phyloP scores from a whole-genome alignment of 2,329 filamentous ascomycete genomes.

The Dissoconium aciculare region DNA sequence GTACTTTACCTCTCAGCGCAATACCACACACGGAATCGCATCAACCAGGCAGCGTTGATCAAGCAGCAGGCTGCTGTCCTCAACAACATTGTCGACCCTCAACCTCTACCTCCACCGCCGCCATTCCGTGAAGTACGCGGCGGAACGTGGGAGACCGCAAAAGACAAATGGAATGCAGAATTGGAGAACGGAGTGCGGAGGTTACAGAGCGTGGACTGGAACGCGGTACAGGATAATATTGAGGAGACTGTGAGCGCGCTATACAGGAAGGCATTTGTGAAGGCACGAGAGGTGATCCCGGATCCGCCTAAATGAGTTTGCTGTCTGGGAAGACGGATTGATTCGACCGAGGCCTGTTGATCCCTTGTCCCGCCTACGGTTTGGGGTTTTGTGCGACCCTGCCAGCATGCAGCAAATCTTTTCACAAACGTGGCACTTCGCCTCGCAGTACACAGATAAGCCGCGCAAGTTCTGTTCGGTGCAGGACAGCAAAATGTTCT shows the following conservation, averaged over 20 bases:
- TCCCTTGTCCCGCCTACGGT: too few species aligned
- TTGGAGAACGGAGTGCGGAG: constrained; percentile 30
- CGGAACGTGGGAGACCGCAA: constrained; percentile 32
- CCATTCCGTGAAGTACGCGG: constrained; percentile 25
- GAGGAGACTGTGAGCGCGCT: constrained; percentile 28
- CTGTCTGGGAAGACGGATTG: too few species aligned
- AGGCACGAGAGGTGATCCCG: constrained; percentile 10
- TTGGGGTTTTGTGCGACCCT: too few species aligned
- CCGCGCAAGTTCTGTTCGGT: too few species aligned
- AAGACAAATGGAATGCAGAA: constrained; percentile 36
- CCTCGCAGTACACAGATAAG: too few species aligned
- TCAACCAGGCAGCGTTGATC: constrained; percentile 31
- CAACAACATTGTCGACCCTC: constrained; percentile 30
- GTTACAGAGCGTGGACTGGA: constrained; percentile 33
- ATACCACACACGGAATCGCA: constrained; percentile 34
- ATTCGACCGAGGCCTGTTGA: too few species aligned
- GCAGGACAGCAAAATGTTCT: too few species aligned
- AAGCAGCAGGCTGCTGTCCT: constrained; percentile 33
- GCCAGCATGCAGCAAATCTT: too few species aligned
- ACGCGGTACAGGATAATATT: constrained; percentile 22
- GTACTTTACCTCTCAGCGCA: constrained; percentile 26
- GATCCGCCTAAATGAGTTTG: too few species aligned
- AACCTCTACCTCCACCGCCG: constrained; percentile 26
- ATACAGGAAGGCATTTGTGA: constrained; percentile 20
- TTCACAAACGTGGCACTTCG: too few species aligned